Base-by-base conservation (phyloP, 805 yeast genomes). In the Yarrowia sp. region DNA sequence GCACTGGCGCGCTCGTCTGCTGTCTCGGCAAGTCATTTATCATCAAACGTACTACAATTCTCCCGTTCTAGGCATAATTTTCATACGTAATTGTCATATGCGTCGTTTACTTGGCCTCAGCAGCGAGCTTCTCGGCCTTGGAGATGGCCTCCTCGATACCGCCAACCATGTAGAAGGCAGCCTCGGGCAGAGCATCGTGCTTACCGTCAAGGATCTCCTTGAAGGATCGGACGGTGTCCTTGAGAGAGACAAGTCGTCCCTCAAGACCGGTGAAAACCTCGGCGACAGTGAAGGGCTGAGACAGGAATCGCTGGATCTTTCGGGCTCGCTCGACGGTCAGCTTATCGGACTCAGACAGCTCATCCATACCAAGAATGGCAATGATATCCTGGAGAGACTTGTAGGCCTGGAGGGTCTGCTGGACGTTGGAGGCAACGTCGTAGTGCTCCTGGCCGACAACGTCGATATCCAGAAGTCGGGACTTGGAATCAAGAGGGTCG, bases 281-380 rank as follows among this genome's bases (percentile, higher is more conserved):
- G 75, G 99, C 99, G 74, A 95, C 99, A 69, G 98, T 95, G 83
- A 95, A 95, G 75, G 99, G 99, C 86, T 95, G 99, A 77, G 99
- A 95, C 81, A 95, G 86, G 96, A 95, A 95, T 86, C 98, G 90
- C 86, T 95, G 98, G 78, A 95, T 92, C 89, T 95, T 95, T 87
- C 99, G 91, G 76, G 99, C 99, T 87, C 99, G 93, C 87, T 95
- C 99, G 81, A 95, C 99, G 72, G 98, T 93, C 80, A 95, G 88
- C 85, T 95, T 95, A 84, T 95, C 99, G 75, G 87, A 83, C 86
- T 95, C 99, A 73, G 98, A 92, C 84, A 95, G 88, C 86, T 95
- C 99, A 83, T 95, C 99, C 99, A 95, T 95, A 92, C 99, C 99
- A 82, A 95, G 89, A 87, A 95, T 95, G 82, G 99, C 99, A 88